Base-by-base conservation (phyloP, 2,329 filamentous ascomycete genomes). In the Fusarium sp. region DNA sequence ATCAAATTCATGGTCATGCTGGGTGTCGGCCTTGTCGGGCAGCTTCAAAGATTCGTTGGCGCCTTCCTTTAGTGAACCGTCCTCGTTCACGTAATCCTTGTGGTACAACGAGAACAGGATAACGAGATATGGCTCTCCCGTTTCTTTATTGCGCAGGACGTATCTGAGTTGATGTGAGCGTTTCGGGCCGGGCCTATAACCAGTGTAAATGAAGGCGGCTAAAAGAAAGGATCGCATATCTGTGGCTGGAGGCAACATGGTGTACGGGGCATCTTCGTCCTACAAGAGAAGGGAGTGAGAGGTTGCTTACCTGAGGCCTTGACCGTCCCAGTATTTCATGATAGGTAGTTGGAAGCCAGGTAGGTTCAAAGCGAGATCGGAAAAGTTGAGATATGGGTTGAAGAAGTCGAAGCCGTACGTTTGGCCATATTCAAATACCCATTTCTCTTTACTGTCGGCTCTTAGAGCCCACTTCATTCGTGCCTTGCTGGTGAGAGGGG, bases 371-470 rank as follows among this genome's bases (percentile, higher is more conserved):
- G 91, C 85, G 73, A 95, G 90, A 70, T 91, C 89, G 78, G 78
- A 76, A 77, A 98, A 97, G 79, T 97, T 93, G 45, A 99, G 80
- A 79, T 97, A 97, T 3, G 92, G 91, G 77, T 98, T 98, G 79
- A 91, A 97, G 79, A 99, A 98, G 74, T 89, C 86, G 23, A 87
- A 76, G 0, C 82, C 83, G 63, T 88, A 88, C 28, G 82, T 83
- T 68, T 78, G 76, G 11, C 79, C 85, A 64, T 84, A 85, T 74
- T 84, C 83, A 73, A 89, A 89, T 16, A 86, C 65, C 85, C 85
- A 88, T 36, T 76, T 77, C 46, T 81, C 78, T 75, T 87, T 86
- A 71, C 79, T 85, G 4, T 80, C 80, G 4, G 80, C 77, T 28
- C 75, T 78, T 28, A 89, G 78, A 42, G 85, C 86, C 86, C 86